These are phyloP conservation scores for Debaryomyces sp. DNA, from an alignment of 1,139 yeast genomes.

Conservation along the genomic window DNA sequence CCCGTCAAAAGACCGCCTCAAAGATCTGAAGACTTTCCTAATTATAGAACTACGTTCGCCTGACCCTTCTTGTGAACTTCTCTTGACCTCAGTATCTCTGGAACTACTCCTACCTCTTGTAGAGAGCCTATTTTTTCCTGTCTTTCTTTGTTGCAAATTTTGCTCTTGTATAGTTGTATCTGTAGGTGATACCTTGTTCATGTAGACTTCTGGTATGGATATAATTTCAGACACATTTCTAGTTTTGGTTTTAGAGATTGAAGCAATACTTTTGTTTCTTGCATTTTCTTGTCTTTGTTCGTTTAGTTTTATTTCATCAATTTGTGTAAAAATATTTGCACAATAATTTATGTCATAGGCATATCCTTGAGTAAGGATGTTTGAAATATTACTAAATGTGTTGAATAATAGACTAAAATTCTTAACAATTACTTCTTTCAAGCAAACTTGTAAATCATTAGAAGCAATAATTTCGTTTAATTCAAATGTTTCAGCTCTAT, in stretches of 20 bases:
- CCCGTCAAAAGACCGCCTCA: conserved; percentile 13
- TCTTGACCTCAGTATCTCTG: neutral
- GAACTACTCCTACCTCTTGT: neutral
- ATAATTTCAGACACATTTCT: conserved; percentile 8
- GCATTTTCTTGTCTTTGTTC: neutral
- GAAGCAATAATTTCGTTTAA: conserved; percentile 27
- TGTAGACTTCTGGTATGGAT: conserved; percentile 11
- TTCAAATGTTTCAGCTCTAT: conserved; percentile 24
- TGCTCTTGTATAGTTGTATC: neutral
- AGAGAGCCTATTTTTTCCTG: neutral
- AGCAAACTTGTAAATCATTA: conserved; percentile 22
- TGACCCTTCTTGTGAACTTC: neutral
- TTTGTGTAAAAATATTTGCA: conserved; percentile 14
- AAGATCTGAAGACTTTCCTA: conserved; percentile 20
- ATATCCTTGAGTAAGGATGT: conserved; percentile 25
- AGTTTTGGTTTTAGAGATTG: neutral
- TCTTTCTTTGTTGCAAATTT: neutral
- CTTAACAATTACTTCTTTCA: conserved; percentile 25
- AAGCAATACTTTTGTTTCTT: neutral
- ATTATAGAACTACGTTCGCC: conserved; percentile 20
- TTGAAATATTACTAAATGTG: conserved; percentile 25
- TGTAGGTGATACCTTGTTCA: neutral
- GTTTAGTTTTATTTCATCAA: neutral
- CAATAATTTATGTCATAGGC: conserved; percentile 27
- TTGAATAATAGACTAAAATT: conserved; percentile 25